phyloP scores from a whole-genome alignment of 148 eudicot genomes.

The Arbutus unedo region DNA sequence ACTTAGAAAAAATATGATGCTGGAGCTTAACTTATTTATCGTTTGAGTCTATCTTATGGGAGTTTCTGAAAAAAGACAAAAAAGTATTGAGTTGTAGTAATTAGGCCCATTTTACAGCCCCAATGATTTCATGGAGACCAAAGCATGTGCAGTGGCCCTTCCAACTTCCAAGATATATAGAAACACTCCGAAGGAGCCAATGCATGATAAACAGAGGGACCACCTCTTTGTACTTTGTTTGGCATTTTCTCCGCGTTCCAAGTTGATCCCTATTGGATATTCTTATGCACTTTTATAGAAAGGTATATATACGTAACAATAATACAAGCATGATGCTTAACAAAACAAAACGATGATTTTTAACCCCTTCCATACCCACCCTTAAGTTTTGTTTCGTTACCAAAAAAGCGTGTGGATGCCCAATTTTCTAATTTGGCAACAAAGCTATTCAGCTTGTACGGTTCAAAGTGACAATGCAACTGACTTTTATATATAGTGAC shows the following conservation, averaged over 20 bases:
- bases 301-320: slow-evolving; percentile 19
- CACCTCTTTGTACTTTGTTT: slow-evolving; percentile 14
- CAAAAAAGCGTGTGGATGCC: neutral
- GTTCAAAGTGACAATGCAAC: neutral
- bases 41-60: neutral
- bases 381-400: neutral
- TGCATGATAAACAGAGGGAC: no score
- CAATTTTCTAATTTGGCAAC: neutral
- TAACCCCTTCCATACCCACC: neutral
- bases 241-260: neutral
- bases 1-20: no score
- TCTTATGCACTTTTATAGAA: slow-evolving; percentile 2
- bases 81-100: no score
- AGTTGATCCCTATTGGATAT: slow-evolving; percentile 18
- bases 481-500: no score
- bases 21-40: no score
- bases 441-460: neutral
- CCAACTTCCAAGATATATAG: no score
- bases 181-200: no score
- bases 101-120: no score
- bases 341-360: neutral
- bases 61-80: neutral
- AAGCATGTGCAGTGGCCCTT: no score
- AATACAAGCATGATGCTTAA: slow-evolving; percentile 3
- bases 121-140: no score